Evolutionary conservation across 140 eudicot species (phyloP).

Genomic region (Bidens hawaiensis): DNA sequence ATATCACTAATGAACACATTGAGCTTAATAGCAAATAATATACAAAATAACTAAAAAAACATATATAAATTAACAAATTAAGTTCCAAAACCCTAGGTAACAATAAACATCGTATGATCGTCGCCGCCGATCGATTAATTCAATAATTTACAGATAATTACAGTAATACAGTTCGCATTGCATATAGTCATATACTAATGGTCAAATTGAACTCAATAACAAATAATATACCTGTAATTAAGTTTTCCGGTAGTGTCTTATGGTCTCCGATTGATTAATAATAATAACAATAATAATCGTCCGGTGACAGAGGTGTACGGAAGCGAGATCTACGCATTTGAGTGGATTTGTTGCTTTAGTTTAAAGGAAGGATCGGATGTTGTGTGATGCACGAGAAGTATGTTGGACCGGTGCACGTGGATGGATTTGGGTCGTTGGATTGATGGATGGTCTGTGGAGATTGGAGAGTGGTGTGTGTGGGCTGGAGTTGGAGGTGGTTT

Average conservation of each 20-base stretch:
- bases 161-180: constrained; percentile 19
- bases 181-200: not conserved
- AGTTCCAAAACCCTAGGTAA: constrained; percentile 21
- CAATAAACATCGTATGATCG: too few species aligned
- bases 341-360: constrained; percentile 9
- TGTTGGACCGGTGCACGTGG: constrained; percentile 27
- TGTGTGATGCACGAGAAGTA: constrained; percentile 29
- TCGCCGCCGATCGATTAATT: too few species aligned
- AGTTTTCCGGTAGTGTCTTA: constrained; percentile 19
- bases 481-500: not conserved
- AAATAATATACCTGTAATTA: too few species aligned
- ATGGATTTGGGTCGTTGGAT: constrained; percentile 19
- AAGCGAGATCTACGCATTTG: constrained; percentile 36
- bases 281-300: too few species aligned
- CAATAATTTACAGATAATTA: too few species aligned
- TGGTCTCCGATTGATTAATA: constrained; percentile 14
- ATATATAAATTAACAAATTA: too few species aligned
- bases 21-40: too few species aligned
- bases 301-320: constrained; percentile 51
- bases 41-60: too few species aligned
- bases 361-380: constrained; percentile 19
- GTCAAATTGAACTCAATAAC: not conserved
- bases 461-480: too few species aligned
- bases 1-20: too few species aligned
- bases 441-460: constrained; percentile 5